Percentiles rank a stretch among this genome's conserved stretches.
Evolutionary conservation across 176 grass and related monocot species (phyloP).

Genomic region (Puccinellia tenuiflora): DNA sequence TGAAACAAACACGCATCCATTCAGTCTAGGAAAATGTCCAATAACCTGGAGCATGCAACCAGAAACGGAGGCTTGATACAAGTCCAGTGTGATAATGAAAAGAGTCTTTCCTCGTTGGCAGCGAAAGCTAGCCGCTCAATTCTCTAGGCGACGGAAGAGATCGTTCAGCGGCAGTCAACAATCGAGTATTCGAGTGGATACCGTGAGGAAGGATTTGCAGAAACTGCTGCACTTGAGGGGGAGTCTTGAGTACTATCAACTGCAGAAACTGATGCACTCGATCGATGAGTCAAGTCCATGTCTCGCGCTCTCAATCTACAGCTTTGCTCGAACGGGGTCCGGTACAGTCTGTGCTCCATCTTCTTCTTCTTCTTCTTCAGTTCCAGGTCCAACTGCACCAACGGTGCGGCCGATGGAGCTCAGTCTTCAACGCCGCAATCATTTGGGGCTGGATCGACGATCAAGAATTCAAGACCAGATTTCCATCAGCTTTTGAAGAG

Average conservation of each 20-base stretch:
- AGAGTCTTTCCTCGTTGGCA: neutral
- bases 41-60: no score
- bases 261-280: neutral
- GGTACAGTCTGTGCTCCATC: no score
- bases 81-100: neutral
- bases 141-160: neutral
- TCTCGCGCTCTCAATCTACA: neutral
- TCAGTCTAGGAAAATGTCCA: no score
- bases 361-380: neutral
- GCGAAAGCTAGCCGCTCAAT: neutral
- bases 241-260: neutral
- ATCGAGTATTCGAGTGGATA: neutral
- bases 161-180: neutral
- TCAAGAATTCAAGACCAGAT: no score
- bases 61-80: no score
- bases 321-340: neutral
- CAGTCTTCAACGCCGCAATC: neutral
- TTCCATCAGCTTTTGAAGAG: no score
- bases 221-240: neutral
- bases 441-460: no score
- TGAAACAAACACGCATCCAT: no score
- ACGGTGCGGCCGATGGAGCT: neutral
- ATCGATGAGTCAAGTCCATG: constrained; percentile 17
- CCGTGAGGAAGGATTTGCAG: neutral
- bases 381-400: neutral